A percentile compares a stretch with the other conserved stretches of the same genome.
Conservation (phyloP, 1,284 basidiomycete genomes). For the Fomes fomentarius region DNA sequence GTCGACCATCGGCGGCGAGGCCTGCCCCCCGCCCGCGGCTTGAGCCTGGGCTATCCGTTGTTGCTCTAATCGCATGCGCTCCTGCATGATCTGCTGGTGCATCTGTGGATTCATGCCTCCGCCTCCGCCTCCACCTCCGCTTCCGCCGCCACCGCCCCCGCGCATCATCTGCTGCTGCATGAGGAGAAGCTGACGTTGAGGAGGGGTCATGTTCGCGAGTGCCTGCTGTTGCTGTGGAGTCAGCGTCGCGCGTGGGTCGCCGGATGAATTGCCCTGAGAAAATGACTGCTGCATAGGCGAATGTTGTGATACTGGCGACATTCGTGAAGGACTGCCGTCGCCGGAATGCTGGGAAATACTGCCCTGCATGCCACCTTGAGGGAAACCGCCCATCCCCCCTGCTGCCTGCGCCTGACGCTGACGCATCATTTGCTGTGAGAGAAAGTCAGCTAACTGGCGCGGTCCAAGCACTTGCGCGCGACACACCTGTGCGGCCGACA, state of each 20-base stretch:
- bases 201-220: constrained; percentile 32
- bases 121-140: no score
- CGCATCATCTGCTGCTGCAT: constrained; percentile 38
- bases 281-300: constrained; percentile 29
- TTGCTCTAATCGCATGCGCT: constrained; percentile 39
- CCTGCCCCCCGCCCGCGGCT: constrained; percentile 2
- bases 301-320: constrained; percentile 32
- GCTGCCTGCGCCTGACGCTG: constrained; percentile 25
- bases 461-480: neutral
- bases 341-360: constrained; percentile 17
- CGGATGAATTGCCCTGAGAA: constrained; percentile 16
- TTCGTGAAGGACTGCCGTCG: constrained; percentile 30
- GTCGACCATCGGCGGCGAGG: constrained; percentile 31
- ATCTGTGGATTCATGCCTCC: constrained; percentile 28
- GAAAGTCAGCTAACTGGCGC: neutral
- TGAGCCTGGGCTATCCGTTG: constrained; percentile 24
- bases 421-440: constrained; percentile 11
- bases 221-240: constrained; percentile 33
- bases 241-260: constrained; percentile 29
- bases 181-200: constrained; percentile 39
- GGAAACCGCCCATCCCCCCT: constrained; percentile 23
- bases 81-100: constrained; percentile 39
- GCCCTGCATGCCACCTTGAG: constrained; percentile 24
- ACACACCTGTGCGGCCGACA: constrained; percentile 57
- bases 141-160: constrained; percentile 23